A percentile compares a stretch with the other conserved stretches of the same genome.
Evolutionary conservation across 345 rosid genomes (phyloP).

Genomic region (Euphorbia peplus): DNA sequence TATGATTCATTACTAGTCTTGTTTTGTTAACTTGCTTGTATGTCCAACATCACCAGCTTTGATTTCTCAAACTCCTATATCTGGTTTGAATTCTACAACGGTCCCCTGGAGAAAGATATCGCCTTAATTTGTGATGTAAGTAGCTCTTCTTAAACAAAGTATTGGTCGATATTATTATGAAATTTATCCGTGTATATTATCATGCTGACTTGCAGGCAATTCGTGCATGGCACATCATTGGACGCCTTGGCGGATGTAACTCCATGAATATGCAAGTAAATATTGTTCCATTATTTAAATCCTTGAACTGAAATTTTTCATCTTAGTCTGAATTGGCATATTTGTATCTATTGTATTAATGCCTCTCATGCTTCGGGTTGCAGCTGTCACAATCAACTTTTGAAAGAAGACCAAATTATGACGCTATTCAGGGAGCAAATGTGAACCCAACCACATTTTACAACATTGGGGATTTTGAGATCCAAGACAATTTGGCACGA

Average conservation of each 20-base stretch:
- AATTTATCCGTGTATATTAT: conserved; percentile 13
- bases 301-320: neutral
- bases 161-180: neutral
- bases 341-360: neutral
- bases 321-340: neutral
- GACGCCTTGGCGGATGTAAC: conserved; percentile 95
- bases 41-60: conserved; percentile 48
- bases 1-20: conserved; percentile 8
- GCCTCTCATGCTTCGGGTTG: conserved; percentile 12
- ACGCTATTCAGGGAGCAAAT: conserved; percentile 81
- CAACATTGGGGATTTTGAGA: conserved; percentile 86
- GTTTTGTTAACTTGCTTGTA: conserved; percentile 13
- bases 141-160: conserved; percentile 11
- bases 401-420: conserved; percentile 72
- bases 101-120: conserved; percentile 75
- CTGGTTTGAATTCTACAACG: conserved; percentile 89
- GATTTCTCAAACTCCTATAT: conserved; percentile 78
- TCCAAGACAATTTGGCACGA: conserved; percentile 83
- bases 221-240: conserved; percentile 91
- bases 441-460: conserved; percentile 75
- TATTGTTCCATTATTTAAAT: neutral
- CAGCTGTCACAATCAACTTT: conserved; percentile 76
- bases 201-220: conserved; percentile 54
- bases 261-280: conserved; percentile 97
- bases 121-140: conserved; percentile 81